Evolutionary conservation across 495 filamentous ascomycete species (phyloP).

Genomic region (Tuber borchii): DNA sequence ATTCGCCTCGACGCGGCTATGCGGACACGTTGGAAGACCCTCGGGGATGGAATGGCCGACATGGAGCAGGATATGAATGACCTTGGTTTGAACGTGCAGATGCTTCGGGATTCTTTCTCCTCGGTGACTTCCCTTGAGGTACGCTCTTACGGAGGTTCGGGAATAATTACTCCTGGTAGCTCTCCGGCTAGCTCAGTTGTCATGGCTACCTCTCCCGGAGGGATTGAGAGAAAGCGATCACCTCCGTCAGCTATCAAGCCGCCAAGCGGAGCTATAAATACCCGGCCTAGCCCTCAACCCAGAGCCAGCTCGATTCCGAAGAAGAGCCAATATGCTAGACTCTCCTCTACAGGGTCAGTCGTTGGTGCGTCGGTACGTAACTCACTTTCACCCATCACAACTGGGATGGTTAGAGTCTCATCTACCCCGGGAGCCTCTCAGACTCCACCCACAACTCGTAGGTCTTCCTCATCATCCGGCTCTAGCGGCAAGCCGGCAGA

Average conservation of each 20-base stretch:
- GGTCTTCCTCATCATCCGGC: slow-evolving; percentile 25
- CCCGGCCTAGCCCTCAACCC: slow-evolving; percentile 15
- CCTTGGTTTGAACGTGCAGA: slow-evolving; percentile 61
- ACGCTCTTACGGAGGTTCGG: slow-evolving; percentile 64
- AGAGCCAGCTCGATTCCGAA: slow-evolving; percentile 32
- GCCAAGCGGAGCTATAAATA: background rate
- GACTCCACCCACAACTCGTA: slow-evolving; percentile 27
- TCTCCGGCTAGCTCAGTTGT: slow-evolving; percentile 87
- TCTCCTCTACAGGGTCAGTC: slow-evolving; percentile 22
- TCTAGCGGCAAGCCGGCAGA: slow-evolving; percentile 41
- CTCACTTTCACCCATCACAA: slow-evolving; percentile 29
- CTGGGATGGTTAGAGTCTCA: slow-evolving; percentile 33
- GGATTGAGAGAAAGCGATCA: slow-evolving; percentile 32
- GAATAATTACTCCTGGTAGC: slow-evolving; percentile 71
- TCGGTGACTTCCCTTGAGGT: slow-evolving; percentile 78
- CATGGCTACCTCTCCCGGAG: slow-evolving; percentile 50
- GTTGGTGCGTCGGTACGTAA: slow-evolving; percentile 3
- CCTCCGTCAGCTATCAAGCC: slow-evolving; percentile 23
- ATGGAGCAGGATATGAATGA: slow-evolving; percentile 71
- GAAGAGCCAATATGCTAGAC: slow-evolving; percentile 33
- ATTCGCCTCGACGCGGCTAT: slow-evolving; percentile 75
- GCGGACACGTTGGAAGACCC: slow-evolving; percentile 64
- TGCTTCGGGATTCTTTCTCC: slow-evolving; percentile 85
- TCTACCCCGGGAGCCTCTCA: slow-evolving; percentile 21
- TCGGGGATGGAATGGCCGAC: slow-evolving; percentile 67